A percentile compares a stretch with the other conserved stretches of the same genome.
phyloP scores from a whole-genome alignment of 257 asterid genomes.

The Galeopsis tetrahit region DNA sequence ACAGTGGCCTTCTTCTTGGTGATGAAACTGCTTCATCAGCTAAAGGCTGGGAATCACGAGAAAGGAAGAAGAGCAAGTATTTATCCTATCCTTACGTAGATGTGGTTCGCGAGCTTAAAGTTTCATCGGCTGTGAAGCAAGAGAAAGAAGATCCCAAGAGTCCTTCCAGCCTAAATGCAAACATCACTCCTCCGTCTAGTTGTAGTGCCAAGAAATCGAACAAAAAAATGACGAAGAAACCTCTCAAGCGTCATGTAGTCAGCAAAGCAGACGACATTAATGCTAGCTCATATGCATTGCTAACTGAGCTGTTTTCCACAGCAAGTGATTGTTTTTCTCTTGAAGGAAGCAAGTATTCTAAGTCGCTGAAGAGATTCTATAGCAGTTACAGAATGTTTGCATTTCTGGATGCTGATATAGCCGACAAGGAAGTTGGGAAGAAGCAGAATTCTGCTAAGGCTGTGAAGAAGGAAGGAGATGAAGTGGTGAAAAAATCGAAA shows the following conservation, averaged over 20 bases:
- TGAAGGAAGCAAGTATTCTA: constrained; percentile 44
- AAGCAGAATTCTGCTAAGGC: constrained; percentile 10
- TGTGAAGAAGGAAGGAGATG: constrained; percentile 27
- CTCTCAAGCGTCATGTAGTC: constrained; percentile 26
- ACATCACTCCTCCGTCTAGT: constrained; percentile 23
- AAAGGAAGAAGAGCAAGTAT: constrained; percentile 84
- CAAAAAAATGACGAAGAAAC: constrained; percentile 41
- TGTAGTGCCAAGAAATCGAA: constrained; percentile 29
- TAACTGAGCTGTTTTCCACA: constrained; percentile 49
- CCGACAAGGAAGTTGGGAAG: constrained; percentile 27
- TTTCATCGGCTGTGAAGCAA: constrained; percentile 36
- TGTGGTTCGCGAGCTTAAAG: constrained; percentile 35
- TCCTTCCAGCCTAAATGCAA: constrained; percentile 32
- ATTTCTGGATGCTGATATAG: constrained; percentile 47
- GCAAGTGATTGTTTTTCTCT: constrained; percentile 52
- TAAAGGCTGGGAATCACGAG: constrained; percentile 52
- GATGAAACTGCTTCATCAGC: constrained; percentile 35
- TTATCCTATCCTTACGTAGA: constrained; percentile 75
- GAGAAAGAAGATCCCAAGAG: constrained; percentile 40
- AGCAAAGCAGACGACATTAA: constrained; percentile 41
- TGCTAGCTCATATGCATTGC: constrained; percentile 58
- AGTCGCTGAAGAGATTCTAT: constrained; percentile 50
- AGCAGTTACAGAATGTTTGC: constrained; percentile 57
- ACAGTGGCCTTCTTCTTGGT: constrained; percentile 30
- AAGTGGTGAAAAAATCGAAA: constrained; percentile 26